Conservation (phyloP, 257 asterid genomes). For the Solanum phureja region DNA sequence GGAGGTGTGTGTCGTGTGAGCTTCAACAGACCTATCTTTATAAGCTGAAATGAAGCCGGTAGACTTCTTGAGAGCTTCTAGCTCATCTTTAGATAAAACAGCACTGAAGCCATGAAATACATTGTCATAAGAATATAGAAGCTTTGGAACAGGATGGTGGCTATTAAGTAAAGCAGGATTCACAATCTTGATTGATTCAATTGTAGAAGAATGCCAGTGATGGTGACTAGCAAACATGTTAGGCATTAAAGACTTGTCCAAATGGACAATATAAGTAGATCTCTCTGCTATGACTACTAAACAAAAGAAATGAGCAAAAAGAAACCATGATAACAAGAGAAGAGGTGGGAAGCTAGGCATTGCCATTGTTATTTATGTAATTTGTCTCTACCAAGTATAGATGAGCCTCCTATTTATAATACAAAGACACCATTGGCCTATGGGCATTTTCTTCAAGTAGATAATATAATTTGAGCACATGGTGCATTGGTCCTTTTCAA, state of each 20-base stretch:
- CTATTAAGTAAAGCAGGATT: neutral
- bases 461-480: neutral
- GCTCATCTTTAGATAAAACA: neutral
- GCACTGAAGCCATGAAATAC: constrained; percentile 2
- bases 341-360: neutral
- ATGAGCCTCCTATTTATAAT: neutral
- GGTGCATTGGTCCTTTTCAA: neutral
- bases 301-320: neutral
- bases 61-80: neutral
- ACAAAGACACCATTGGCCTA: neutral
- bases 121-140: constrained; percentile 3
- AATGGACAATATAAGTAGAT: neutral
- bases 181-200: neutral
- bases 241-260: constrained; percentile 4
- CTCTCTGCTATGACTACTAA: neutral
- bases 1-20: neutral
- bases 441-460: neutral
- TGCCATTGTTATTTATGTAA: neutral
- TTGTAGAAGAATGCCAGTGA: neutral
- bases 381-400: neutral
- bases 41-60: neutral
- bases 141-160: neutral
- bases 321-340: neutral
- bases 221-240: neutral
- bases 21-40: neutral